Percentiles rank a stretch among this genome's conserved stretches.
phyloP scores from a whole-genome alignment of 108 stramenopile genomes.

The Hondaea fermentalgiana region DNA sequence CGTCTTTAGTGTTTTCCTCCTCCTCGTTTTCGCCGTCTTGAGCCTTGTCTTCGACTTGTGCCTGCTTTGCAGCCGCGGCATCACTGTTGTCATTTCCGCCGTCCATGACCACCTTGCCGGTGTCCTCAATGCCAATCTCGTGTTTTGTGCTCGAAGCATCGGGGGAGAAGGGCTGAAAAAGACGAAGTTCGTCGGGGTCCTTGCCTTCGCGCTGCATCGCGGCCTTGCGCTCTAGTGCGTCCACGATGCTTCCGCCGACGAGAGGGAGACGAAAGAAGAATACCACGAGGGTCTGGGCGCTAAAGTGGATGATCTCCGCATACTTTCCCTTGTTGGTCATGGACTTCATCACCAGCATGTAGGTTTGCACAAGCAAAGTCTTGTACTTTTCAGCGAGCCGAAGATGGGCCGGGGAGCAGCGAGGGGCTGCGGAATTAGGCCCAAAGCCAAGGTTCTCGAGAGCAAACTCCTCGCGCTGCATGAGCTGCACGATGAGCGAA shows the following conservation, averaged over 20 bases:
- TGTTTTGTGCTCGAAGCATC: not conserved
- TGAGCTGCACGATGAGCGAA: not conserved
- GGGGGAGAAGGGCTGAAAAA: not conserved
- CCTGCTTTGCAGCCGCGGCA: no score
- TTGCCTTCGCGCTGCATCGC: not conserved
- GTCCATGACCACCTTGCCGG: no score
- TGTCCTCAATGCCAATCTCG: not conserved
- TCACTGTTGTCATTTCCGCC: no score
- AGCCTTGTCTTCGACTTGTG: no score
- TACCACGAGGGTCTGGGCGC: not conserved
- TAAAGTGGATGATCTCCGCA: constrained; percentile 17
- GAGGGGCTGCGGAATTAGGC: not conserved
- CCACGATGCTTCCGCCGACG: not conserved
- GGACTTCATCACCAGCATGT: constrained; percentile 13
- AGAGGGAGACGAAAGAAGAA: constrained; percentile 8
- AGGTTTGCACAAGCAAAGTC: not conserved
- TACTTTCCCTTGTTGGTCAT: constrained; percentile 3
- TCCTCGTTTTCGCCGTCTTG: no score
- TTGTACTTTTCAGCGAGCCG: not conserved
- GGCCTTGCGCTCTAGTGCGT: not conserved
- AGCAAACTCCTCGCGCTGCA: constrained; percentile 8
- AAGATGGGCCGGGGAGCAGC: not conserved
- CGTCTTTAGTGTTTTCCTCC: no score
- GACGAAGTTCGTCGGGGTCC: not conserved
- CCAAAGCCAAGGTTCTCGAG: not conserved